Percentiles rank a stretch among this genome's conserved stretches.
Conservation (phyloP, 805 yeast genomes). For the Candida xiaguanensis region DNA sequence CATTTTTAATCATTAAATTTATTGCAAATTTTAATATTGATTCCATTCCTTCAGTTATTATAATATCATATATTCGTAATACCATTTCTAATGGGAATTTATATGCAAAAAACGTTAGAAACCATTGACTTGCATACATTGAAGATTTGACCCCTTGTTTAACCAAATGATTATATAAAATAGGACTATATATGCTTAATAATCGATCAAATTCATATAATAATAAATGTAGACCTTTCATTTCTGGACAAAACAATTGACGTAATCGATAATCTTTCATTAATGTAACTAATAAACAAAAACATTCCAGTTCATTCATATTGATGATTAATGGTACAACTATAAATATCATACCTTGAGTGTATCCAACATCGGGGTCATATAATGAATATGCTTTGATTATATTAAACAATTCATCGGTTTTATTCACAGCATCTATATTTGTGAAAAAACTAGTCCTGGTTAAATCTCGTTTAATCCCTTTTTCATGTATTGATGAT, state of each 20-base stretch:
- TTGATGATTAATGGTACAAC: slow-evolving; percentile 81
- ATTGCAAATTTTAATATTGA: slow-evolving; percentile 80
- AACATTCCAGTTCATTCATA: slow-evolving; percentile 80
- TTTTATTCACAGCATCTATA: slow-evolving; percentile 50
- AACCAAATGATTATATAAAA: slow-evolving; percentile 66
- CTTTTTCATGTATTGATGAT: slow-evolving; percentile 62
- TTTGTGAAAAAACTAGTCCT: slow-evolving; percentile 79
- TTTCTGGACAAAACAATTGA: slow-evolving; percentile 75
- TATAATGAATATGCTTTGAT: slow-evolving; percentile 79
- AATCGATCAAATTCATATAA: slow-evolving; percentile 89
- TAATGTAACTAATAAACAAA: slow-evolving; percentile 71
- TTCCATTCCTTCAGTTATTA: slow-evolving; percentile 89
- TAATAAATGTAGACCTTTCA: slow-evolving; percentile 87
- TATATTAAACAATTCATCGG: slow-evolving; percentile 65
- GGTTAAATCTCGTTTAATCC: slow-evolving; percentile 76
- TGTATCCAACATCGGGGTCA: slow-evolving; percentile 94
- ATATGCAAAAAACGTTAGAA: slow-evolving; percentile 89
- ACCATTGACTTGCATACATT: slow-evolving; percentile 99
- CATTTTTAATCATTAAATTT: slow-evolving; percentile 71
- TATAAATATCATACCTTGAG: slow-evolving; percentile 97
- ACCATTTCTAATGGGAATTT: slow-evolving; percentile 90
- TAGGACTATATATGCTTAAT: slow-evolving; percentile 72
- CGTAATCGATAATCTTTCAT: slow-evolving; percentile 86
- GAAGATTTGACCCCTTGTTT: slow-evolving; percentile 88
- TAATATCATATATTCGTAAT: slow-evolving; percentile 78